phyloP scores from a whole-genome alignment of 176 grass and related monocot genomes.

The Alloteropsis semialata region DNA sequence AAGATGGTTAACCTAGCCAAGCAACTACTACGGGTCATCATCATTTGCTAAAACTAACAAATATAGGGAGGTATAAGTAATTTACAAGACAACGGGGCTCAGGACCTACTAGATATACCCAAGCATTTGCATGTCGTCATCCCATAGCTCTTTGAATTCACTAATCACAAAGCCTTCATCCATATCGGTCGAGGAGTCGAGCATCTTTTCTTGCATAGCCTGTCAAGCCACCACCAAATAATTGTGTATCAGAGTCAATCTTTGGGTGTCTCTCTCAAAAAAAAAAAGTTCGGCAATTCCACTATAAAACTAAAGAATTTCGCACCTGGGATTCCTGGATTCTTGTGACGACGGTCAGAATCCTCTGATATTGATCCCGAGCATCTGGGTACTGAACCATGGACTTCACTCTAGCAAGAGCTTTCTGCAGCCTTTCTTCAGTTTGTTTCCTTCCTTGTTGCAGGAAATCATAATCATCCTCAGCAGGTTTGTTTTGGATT shows the following conservation, averaged over 20 bases:
- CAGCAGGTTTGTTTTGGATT: conserved; percentile 29
- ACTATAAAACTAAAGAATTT: too few species aligned
- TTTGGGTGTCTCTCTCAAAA: too few species aligned
- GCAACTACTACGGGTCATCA: neutral
- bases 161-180: conserved; percentile 66
- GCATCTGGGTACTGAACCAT: conserved; percentile 88
- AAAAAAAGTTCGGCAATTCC: too few species aligned
- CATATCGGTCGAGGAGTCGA: conserved; percentile 51
- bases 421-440: conserved; percentile 84
- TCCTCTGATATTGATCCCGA: conserved; percentile 78
- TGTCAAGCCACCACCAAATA: conserved; percentile 28
- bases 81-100: conserved; percentile 30
- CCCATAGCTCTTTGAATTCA: conserved; percentile 78
- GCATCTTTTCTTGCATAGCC: conserved; percentile 67
- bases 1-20: conserved; percentile 5
- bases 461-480: conserved; percentile 81
- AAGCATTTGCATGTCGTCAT: conserved; percentile 52
- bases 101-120: conserved; percentile 47
- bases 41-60: conserved; percentile 22
- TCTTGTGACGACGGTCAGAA: conserved; percentile 75
- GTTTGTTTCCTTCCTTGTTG: conserved; percentile 66
- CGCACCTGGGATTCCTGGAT: conserved; percentile 86
- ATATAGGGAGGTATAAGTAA: neutral
- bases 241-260: too few species aligned
- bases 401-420: conserved; percentile 87